phyloP scores from a whole-genome alignment of 345 rosid genomes.

The Citrus medica region DNA sequence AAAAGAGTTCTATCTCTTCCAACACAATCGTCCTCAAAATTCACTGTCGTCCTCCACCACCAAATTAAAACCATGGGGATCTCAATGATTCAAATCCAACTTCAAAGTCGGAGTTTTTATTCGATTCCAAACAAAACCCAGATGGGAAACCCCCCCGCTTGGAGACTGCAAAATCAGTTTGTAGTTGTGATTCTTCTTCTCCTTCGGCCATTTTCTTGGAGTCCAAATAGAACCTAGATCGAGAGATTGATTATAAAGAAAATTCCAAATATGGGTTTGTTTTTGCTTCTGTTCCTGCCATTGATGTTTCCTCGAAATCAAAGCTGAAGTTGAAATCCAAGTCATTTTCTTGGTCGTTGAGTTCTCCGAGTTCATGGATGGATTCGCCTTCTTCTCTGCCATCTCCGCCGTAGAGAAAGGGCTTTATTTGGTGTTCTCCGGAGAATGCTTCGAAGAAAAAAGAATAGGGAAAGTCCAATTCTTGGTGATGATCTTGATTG shows the following conservation, averaged over 20 bases:
- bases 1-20: too few species aligned
- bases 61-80: too few species aligned
- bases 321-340: conserved; percentile 13
- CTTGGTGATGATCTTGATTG: conserved; percentile 32
- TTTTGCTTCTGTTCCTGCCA: background rate
- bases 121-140: conserved; percentile 4
- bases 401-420: conserved; percentile 35
- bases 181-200: conserved; percentile 3
- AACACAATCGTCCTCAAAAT: too few species aligned
- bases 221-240: conserved; percentile 12
- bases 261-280: conserved; percentile 19
- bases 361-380: conserved; percentile 23
- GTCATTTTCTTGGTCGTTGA: conserved; percentile 11
- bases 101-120: conserved; percentile 20
- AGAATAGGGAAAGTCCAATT: conserved; percentile 23
- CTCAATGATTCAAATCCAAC: too few species aligned
- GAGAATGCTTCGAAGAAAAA: conserved; percentile 29
- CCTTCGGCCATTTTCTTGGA: conserved; percentile 9
- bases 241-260: conserved; percentile 19
- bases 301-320: background rate
- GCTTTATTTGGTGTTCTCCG: conserved; percentile 72
- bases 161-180: background rate
- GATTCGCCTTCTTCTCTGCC: conserved; percentile 30
- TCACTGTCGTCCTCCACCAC: too few species aligned
- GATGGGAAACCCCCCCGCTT: conserved; percentile 7